Percentiles rank a stretch among this genome's conserved stretches.
Conservation (phyloP, 805 yeast genomes). For the Barnettozyma californica region DNA sequence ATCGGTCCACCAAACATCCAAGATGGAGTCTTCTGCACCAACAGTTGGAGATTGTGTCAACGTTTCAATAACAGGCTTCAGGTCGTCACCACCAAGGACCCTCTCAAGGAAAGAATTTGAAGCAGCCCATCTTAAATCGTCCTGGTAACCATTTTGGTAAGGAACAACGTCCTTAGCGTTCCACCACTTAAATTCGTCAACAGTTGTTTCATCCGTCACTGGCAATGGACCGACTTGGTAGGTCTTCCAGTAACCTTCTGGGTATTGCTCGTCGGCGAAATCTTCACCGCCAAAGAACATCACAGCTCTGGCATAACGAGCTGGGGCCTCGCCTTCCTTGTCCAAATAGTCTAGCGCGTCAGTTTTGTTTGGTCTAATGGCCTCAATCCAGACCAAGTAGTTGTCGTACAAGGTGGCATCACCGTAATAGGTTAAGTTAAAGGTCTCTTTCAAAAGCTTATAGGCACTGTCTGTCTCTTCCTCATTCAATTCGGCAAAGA, state of each 20-base stretch:
- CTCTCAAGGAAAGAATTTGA: constrained; percentile 7
- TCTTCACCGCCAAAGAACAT: constrained; percentile 24
- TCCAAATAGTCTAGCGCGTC: constrained; percentile 25
- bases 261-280: constrained; percentile 15
- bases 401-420: constrained; percentile 22
- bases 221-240: constrained; percentile 23
- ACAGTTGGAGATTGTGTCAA: constrained; percentile 14
- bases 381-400: constrained; percentile 22
- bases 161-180: constrained; percentile 18
- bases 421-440: constrained; percentile 17
- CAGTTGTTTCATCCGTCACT: constrained; percentile 9
- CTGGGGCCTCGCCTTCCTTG: constrained; percentile 18
- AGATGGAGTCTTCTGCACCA: constrained; percentile 19
- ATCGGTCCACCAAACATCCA: constrained; percentile 24
- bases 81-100: constrained; percentile 7
- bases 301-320: constrained; percentile 18
- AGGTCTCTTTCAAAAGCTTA: constrained; percentile 11
- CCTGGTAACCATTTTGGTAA: constrained; percentile 20
- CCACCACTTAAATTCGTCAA: constrained; percentile 15
- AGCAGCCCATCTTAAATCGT: constrained; percentile 12
- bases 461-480: constrained; percentile 18
- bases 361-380: constrained; percentile 24
- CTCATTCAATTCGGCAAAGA: constrained; percentile 21
- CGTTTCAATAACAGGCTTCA: constrained; percentile 14
- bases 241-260: constrained; percentile 24